These are phyloP conservation scores for Ophiostoma sp. DNA, from an alignment of 2,329 filamentous ascomycete species.

Conservation along the genomic window DNA sequence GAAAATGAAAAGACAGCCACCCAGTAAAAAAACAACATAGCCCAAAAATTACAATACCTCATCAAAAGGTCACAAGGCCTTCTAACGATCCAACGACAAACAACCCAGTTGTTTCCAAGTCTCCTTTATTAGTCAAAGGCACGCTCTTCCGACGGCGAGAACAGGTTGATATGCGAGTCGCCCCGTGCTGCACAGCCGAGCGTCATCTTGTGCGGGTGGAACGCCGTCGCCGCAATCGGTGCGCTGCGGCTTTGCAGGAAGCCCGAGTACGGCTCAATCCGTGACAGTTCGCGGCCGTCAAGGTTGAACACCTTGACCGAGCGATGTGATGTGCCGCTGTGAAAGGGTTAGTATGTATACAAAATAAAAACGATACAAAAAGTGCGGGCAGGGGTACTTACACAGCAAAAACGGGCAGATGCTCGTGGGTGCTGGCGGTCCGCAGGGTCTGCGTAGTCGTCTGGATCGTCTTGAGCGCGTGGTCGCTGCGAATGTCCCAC, in stretches of 20 bases:
- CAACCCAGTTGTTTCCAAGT: background rate
- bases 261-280: slow-evolving; percentile 85
- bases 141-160: slow-evolving; percentile 56
- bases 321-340: slow-evolving; percentile 82
- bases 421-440: slow-evolving; percentile 90
- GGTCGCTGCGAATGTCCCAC: slow-evolving; percentile 92
- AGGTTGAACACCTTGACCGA: slow-evolving; percentile 92
- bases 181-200: slow-evolving; percentile 83
- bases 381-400: slow-evolving; percentile 52
- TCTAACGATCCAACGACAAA: background rate
- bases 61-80: background rate
- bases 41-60: background rate
- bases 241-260: slow-evolving; percentile 78
- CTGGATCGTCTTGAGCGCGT: slow-evolving; percentile 70
- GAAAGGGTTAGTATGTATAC: background rate
- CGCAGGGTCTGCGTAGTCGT: slow-evolving; percentile 76
- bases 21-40: background rate
- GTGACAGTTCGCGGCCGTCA: slow-evolving; percentile 74
- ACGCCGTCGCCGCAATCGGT: slow-evolving; percentile 85
- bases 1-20: background rate
- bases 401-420: slow-evolving; percentile 93
- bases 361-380: background rate
- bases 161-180: slow-evolving; percentile 88
- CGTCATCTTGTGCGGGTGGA: slow-evolving; percentile 93
- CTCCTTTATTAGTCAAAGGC: slow-evolving; percentile 20